These are phyloP conservation scores for Verbascum thapsus DNA, from an alignment of 257 asterid genomes.

Conservation along the genomic window DNA sequence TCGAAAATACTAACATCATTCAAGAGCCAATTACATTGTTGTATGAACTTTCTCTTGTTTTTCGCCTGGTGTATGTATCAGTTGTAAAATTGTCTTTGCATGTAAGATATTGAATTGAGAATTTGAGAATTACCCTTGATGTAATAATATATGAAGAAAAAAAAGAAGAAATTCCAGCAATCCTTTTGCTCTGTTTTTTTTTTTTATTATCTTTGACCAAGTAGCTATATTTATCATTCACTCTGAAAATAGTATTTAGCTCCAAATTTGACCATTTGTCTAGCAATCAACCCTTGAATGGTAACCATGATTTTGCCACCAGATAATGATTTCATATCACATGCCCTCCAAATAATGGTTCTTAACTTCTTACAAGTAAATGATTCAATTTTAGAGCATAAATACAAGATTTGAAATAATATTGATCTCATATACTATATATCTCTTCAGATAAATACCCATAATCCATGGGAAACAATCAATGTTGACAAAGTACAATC, in stretches of 20 bases:
- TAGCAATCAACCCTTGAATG: too few relatives aligned
- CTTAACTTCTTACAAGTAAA: background rate
- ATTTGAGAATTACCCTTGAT: constrained; percentile 31
- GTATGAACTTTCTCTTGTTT: constrained; percentile 29
- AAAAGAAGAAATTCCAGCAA: constrained; percentile 17
- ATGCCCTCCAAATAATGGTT: background rate
- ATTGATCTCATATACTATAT: too few relatives aligned
- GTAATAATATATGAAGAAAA: constrained; percentile 39
- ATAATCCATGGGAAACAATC: background rate
- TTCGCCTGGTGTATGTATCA: constrained; percentile 51
- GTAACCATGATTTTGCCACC: too few relatives aligned
- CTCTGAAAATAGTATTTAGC: background rate
- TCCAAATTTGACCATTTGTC: too few relatives aligned
- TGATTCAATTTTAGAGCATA: background rate
- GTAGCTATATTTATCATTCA: background rate
- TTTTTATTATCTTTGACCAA: background rate
- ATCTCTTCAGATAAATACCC: background rate
- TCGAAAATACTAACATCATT: constrained; percentile 39
- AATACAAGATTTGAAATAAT: background rate
- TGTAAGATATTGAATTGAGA: constrained; percentile 31
- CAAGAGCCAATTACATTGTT: constrained; percentile 27
- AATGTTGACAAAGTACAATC: background rate
- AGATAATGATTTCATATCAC: too few relatives aligned
- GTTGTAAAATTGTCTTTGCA: constrained; percentile 39
- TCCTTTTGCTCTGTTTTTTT: background rate